phyloP scores from a whole-genome alignment of 495 filamentous ascomycete genomes.

The Filosporella fistucella region DNA sequence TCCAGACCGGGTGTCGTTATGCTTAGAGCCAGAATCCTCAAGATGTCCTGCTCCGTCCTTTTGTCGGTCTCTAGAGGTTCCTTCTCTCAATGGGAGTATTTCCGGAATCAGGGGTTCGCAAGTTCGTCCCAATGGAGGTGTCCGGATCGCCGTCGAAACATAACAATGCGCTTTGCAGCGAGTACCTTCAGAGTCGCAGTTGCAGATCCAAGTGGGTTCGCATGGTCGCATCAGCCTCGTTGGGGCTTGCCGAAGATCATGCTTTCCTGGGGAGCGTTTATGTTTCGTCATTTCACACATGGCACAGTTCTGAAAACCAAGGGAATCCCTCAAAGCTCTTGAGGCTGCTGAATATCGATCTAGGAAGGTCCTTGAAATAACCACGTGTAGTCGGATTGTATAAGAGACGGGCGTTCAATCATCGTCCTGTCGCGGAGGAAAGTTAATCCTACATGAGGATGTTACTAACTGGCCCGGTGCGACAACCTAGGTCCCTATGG shows the following conservation, averaged over 20 bases:
- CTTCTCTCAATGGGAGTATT: no score
- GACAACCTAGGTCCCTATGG: no score
- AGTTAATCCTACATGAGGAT: no score
- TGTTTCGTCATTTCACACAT: conserved; percentile 15
- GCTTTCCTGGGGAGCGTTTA: background rate
- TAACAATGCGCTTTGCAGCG: no score
- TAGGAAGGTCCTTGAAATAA: background rate
- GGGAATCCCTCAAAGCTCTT: conserved; percentile 2
- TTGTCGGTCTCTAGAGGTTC: no score
- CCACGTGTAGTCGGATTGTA: background rate
- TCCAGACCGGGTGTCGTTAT: no score
- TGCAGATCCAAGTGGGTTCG: conserved; percentile 6
- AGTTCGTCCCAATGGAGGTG: conserved; percentile 15
- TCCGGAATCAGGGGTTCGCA: conserved; percentile 12
- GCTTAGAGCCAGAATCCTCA: no score
- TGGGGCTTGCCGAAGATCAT: conserved; percentile 9
- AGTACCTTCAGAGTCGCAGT: background rate
- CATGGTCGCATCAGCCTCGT: conserved; percentile 5
- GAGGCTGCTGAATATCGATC: background rate
- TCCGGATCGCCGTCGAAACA: conserved; percentile 19
- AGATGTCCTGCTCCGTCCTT: no score
- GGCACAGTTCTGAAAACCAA: background rate
- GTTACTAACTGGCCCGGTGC: no score
- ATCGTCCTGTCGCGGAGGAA: background rate
- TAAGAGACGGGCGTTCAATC: background rate